These are phyloP conservation scores for Kwoniella shandongensis DNA, from an alignment of 768 basidiomycete genomes.

Conservation along the genomic window DNA sequence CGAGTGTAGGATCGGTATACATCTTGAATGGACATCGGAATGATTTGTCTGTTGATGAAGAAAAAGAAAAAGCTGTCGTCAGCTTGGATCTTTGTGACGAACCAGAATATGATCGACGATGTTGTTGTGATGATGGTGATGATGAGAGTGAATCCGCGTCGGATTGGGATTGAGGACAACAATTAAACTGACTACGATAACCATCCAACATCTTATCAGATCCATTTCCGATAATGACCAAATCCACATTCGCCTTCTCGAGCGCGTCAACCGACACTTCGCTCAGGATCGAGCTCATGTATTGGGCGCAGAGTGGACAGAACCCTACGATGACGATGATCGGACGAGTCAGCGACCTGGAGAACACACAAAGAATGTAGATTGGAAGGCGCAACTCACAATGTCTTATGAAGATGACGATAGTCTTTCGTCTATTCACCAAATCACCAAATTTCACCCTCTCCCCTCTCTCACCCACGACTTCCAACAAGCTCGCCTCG, in stretches of 20 bases:
- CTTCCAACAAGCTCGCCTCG: conserved; percentile 63
- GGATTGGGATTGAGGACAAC: not conserved
- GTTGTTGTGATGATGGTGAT: not conserved
- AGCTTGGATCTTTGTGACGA: not conserved
- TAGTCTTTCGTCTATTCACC: conserved; percentile 56
- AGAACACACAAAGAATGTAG: too few species aligned
- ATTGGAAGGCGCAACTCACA: conserved; percentile 65
- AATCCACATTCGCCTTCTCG: conserved; percentile 59
- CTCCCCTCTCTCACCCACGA: conserved; percentile 69
- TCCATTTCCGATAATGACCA: conserved; percentile 78
- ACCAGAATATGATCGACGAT: not conserved
- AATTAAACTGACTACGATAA: conserved; percentile 61
- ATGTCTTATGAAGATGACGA: conserved; percentile 83
- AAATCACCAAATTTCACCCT: conserved; percentile 69
- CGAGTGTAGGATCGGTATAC: conserved; percentile 74
- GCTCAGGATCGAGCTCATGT: conserved; percentile 67
- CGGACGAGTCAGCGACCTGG: not conserved
- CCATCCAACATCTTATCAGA: conserved; percentile 72
- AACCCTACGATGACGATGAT: conserved; percentile 53
- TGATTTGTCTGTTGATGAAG: conserved; percentile 58
- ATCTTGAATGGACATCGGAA: conserved; percentile 70
- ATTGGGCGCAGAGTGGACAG: conserved; percentile 83
- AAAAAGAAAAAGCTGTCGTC: not conserved
- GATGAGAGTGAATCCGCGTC: not conserved
- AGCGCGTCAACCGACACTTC: conserved; percentile 60